A percentile compares a stretch with the other conserved stretches of the same genome.
Evolutionary conservation across 441 rosid genomes (phyloP).

Genomic region (Arabidopsis lyrata): DNA sequence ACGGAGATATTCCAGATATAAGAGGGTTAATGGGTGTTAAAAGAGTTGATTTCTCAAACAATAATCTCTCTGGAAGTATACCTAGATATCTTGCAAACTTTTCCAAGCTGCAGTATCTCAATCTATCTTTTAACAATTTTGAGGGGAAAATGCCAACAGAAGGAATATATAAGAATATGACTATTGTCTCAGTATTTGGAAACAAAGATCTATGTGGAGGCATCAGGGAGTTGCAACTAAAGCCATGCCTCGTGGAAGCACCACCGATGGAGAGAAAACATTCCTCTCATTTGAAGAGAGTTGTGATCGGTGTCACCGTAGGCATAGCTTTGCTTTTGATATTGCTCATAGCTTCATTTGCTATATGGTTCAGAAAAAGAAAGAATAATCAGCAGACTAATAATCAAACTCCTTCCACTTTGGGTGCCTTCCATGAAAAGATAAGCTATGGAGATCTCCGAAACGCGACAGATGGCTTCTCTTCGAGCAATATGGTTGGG

Average conservation of each 20-base stretch:
- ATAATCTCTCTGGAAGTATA: neutral
- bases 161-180: neutral
- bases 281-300: neutral
- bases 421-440: neutral
- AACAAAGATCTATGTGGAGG: neutral
- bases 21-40: neutral
- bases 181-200: neutral
- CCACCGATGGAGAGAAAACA: neutral
- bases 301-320: neutral
- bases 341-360: neutral
- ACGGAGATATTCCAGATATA: neutral
- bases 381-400: neutral
- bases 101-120: neutral
- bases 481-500: slow-evolving; percentile 32
- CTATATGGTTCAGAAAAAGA: neutral
- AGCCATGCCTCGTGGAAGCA: neutral
- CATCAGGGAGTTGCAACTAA: neutral
- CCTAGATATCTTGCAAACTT: neutral
- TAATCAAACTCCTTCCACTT: neutral
- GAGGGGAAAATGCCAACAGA: neutral
- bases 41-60: neutral
- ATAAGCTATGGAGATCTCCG: neutral
- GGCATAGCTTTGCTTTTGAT: neutral
- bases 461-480: slow-evolving; percentile 20
- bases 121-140: neutral